Percentiles rank a stretch among this genome's conserved stretches.
These are phyloP conservation scores for Gracilaria gracilis DNA, from an alignment of 23 red algal species.

Conservation along the genomic window DNA sequence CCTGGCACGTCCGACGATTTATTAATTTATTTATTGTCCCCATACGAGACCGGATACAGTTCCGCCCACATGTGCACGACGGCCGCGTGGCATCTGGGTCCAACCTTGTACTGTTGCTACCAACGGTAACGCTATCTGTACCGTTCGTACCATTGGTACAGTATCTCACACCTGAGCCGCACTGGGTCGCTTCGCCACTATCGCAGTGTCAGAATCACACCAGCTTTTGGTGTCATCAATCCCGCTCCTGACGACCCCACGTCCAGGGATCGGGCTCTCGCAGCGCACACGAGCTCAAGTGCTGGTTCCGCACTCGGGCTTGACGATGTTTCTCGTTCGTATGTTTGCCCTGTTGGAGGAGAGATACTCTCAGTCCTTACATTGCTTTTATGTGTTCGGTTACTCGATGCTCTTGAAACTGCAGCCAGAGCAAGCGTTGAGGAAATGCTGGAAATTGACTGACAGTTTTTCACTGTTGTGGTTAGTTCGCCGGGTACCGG, in stretches of 20 bases:
- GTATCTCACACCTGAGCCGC: too few species aligned
- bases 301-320: constrained; percentile 52
- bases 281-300: constrained; percentile 25
- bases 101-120: too few species aligned
- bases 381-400: constrained; percentile 67
- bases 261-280: constrained; percentile 45
- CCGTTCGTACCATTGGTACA: too few species aligned
- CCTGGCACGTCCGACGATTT: too few species aligned
- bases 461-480: constrained; percentile 74
- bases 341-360: constrained; percentile 66
- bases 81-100: too few species aligned
- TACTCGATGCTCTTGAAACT: constrained; percentile 74
- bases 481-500: constrained; percentile 63
- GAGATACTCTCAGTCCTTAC: constrained; percentile 72
- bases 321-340: constrained; percentile 74
- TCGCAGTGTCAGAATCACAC: constrained; percentile 64
- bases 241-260: constrained; percentile 69
- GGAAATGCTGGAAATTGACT: constrained; percentile 73
- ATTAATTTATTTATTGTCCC: too few species aligned
- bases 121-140: too few species aligned
- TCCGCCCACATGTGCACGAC: too few species aligned
- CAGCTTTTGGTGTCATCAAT: constrained; percentile 78
- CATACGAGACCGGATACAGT: too few species aligned
- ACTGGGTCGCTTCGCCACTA: too few species aligned
- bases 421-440: constrained; percentile 57